A percentile compares a stretch with the other conserved stretches of the same genome.
phyloP scores from a whole-genome alignment of 2,329 filamentous ascomycete genomes.

The Paramyrothecium roridum region DNA sequence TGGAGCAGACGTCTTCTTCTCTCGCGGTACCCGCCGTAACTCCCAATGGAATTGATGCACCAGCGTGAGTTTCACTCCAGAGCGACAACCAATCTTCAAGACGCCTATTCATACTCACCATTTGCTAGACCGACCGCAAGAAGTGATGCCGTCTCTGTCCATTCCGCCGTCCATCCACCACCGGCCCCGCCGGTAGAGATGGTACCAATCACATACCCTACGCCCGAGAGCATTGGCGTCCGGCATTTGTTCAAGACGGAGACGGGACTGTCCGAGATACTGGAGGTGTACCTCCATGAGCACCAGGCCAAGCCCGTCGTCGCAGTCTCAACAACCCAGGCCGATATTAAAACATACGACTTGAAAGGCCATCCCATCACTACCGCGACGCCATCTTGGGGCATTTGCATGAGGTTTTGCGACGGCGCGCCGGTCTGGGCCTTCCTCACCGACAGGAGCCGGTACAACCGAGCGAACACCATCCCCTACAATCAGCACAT shows the following conservation, averaged over 20 bases:
- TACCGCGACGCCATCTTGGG: constrained; percentile 14
- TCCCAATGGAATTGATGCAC: neutral
- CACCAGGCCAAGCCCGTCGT: neutral
- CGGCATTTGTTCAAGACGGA: neutral
- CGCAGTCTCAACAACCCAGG: constrained; percentile 15
- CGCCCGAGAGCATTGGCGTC: neutral
- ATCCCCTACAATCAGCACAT: constrained; percentile 8
- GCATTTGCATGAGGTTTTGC: constrained; percentile 17
- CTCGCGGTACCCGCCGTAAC: neutral
- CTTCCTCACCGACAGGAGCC: constrained; percentile 17
- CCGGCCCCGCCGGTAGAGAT: neutral
- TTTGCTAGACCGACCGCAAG: neutral
- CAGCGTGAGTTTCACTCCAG: neutral
- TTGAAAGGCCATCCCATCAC: constrained; percentile 12
- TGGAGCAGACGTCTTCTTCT: constrained; percentile 12
- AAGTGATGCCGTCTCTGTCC: neutral
- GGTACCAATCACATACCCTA: neutral
- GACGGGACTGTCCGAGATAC: neutral
- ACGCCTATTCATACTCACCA: neutral
- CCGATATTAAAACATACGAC: constrained; percentile 7
- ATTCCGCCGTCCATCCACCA: neutral
- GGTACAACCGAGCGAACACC: too few species aligned
- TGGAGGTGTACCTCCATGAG: neutral
- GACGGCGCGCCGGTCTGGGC: constrained; percentile 17
- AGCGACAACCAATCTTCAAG: constrained; percentile 11